Percentiles rank a stretch among this genome's conserved stretches.
Evolutionary conservation across 768 basidiomycete genomes (phyloP).

Genomic region (Tylopilus rubrobrunneus): DNA sequence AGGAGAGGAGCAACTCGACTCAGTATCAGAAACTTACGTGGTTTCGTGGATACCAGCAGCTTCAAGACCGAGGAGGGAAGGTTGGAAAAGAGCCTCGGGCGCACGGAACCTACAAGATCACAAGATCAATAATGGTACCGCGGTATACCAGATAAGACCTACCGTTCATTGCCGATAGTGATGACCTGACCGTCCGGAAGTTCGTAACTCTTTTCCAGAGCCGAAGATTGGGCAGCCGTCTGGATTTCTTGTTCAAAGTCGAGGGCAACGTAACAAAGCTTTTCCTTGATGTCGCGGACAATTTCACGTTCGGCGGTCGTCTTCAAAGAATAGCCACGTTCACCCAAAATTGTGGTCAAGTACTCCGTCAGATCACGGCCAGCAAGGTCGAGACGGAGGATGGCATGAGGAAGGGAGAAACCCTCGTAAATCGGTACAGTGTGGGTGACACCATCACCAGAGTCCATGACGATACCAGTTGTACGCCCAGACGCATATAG

Average conservation of each 20-base stretch:
- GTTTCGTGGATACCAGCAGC: slow-evolving; percentile 80
- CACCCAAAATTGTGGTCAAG: slow-evolving; percentile 80
- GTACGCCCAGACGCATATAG: slow-evolving; percentile 93
- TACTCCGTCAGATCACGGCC: slow-evolving; percentile 89
- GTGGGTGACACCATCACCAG: slow-evolving; percentile 95
- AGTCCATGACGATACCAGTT: slow-evolving; percentile 92
- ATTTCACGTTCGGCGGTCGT: slow-evolving; percentile 93
- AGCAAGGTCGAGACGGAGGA: slow-evolving; percentile 86
- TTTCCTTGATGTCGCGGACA: slow-evolving; percentile 93
- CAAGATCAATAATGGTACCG: neutral
- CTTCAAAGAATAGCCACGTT: slow-evolving; percentile 92
- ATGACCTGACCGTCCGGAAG: slow-evolving; percentile 93
- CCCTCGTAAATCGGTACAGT: slow-evolving; percentile 97
- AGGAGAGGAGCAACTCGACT: neutral
- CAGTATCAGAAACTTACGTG: slow-evolving; percentile 34
- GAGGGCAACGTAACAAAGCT: slow-evolving; percentile 89
- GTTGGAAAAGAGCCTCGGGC: slow-evolving; percentile 57
- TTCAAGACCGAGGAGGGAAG: slow-evolving; percentile 63
- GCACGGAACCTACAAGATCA: slow-evolving; percentile 44
- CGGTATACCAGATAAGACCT: slow-evolving; percentile 1
- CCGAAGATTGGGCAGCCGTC: slow-evolving; percentile 84
- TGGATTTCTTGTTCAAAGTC: slow-evolving; percentile 94
- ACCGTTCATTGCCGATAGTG: slow-evolving; percentile 72
- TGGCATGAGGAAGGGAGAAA: slow-evolving; percentile 90
- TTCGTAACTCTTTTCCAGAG: slow-evolving; percentile 91